These are phyloP conservation scores for Suhomyces coccinellae DNA, from an alignment of 1,139 yeast genomes.

Conservation along the genomic window DNA sequence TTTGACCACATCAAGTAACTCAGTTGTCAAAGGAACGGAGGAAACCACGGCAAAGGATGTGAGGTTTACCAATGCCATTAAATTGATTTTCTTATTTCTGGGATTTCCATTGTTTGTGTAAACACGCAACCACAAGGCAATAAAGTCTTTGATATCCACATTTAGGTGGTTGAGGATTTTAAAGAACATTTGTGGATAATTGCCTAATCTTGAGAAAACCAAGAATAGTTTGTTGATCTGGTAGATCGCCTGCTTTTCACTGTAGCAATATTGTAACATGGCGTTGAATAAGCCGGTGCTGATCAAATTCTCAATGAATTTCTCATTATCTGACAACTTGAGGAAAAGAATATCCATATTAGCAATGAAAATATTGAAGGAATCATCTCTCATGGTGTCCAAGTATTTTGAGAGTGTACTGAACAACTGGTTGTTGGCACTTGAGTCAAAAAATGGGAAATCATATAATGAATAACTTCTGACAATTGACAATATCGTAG, in stretches of 20 bases:
- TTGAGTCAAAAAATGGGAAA: conserved; percentile 44
- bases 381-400: conserved; percentile 67
- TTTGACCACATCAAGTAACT: conserved; percentile 44
- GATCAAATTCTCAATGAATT: conserved; percentile 37
- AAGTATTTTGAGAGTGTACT: conserved; percentile 56
- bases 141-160: conserved; percentile 25
- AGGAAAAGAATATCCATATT: conserved; percentile 57
- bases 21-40: conserved; percentile 27
- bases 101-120: conserved; percentile 64
- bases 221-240: conserved; percentile 52
- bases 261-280: conserved; percentile 47
- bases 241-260: conserved; percentile 51
- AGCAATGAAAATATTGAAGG: conserved; percentile 57
- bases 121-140: conserved; percentile 37
- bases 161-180: conserved; percentile 34
- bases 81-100: conserved; percentile 59
- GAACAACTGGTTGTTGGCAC: conserved; percentile 37
- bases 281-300: conserved; percentile 50
- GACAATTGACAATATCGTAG: conserved; percentile 63
- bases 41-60: conserved; percentile 27
- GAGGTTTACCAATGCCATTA: conserved; percentile 58
- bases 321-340: conserved; percentile 25
- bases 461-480: conserved; percentile 70
- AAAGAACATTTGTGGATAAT: conserved; percentile 46
- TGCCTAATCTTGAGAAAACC: conserved; percentile 56